Conservation (phyloP, 1,139 yeast genomes). For the Diutina siamensis region DNA sequence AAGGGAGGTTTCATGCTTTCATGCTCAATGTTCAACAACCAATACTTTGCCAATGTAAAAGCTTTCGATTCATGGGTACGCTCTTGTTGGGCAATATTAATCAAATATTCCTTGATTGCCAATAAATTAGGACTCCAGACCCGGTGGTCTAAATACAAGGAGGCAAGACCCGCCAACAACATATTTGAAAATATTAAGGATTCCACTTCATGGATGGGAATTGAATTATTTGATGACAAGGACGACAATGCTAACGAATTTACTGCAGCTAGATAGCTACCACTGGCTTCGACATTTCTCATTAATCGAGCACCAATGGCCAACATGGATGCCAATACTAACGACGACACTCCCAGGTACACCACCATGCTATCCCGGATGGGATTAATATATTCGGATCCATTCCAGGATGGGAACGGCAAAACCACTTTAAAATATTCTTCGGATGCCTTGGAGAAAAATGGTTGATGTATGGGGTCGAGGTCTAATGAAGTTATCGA, state of each 20-base stretch:
- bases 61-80: not conserved
- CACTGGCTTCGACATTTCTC: not conserved
- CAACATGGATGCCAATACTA: slow-evolving; percentile 55
- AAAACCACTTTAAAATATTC: slow-evolving; percentile 17
- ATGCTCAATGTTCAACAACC: not conserved
- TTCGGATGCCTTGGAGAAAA: not conserved
- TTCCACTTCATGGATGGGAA: not conserved
- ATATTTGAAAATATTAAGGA: not conserved
- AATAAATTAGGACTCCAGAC: not conserved
- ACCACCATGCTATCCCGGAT: slow-evolving; percentile 51
- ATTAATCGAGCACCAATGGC: slow-evolving; percentile 59
- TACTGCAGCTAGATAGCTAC: not conserved
- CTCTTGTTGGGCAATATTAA: not conserved
- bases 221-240: not conserved
- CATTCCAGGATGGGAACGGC: slow-evolving; percentile 47
- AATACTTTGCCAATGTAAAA: not conserved
- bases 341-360: slow-evolving; percentile 49
- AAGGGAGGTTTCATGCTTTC: not conserved
- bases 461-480: not conserved
- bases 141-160: not conserved
- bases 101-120: not conserved
- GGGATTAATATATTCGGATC: slow-evolving; percentile 36
- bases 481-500: not conserved
- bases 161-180: not conserved
- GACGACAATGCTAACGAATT: not conserved